Conservation (phyloP, 345 rosid genomes). For the Populus davidiana region DNA sequence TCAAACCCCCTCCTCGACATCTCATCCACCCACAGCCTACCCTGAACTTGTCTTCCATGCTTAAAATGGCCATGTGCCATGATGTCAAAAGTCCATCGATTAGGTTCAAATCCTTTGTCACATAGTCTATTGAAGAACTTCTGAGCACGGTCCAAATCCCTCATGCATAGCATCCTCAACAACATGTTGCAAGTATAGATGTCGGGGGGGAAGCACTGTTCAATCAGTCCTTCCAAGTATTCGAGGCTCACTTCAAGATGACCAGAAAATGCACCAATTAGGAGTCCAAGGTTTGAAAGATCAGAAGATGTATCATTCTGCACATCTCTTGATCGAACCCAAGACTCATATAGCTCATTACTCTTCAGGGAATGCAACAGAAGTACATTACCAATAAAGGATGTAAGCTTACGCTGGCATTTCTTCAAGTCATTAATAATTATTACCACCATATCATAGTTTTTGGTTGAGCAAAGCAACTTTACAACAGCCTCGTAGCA, state of each 20-base stretch:
- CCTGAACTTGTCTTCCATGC: constrained; percentile 38
- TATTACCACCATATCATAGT: constrained; percentile 44
- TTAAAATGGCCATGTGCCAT: constrained; percentile 36
- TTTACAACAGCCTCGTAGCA: constrained; percentile 60
- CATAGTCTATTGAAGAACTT: constrained; percentile 42
- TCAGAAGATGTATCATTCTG: constrained; percentile 35
- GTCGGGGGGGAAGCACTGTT: constrained; percentile 58
- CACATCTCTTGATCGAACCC: constrained; percentile 44
- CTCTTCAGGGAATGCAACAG: constrained; percentile 49
- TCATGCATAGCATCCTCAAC: constrained; percentile 41
- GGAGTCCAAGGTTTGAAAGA: constrained; percentile 48
- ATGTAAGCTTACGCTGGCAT: constrained; percentile 43
- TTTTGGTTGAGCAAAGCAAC: constrained; percentile 32
- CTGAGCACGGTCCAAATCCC: constrained; percentile 40
- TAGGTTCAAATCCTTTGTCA: constrained; percentile 59
- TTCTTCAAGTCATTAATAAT: constrained; percentile 53
- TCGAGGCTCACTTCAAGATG: constrained; percentile 29
- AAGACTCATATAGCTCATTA: constrained; percentile 51
- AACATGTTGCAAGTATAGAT: constrained; percentile 60
- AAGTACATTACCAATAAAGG: constrained; percentile 74
- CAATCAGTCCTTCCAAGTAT: constrained; percentile 47
- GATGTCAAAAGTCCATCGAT: constrained; percentile 51
- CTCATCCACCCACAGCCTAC: constrained; percentile 35
- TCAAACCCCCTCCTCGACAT: constrained; percentile 31
- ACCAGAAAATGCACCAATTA: constrained; percentile 63